Base-by-base conservation (phyloP, 2,329 filamentous ascomycete species). In the Grosmannia clavigera region DNA sequence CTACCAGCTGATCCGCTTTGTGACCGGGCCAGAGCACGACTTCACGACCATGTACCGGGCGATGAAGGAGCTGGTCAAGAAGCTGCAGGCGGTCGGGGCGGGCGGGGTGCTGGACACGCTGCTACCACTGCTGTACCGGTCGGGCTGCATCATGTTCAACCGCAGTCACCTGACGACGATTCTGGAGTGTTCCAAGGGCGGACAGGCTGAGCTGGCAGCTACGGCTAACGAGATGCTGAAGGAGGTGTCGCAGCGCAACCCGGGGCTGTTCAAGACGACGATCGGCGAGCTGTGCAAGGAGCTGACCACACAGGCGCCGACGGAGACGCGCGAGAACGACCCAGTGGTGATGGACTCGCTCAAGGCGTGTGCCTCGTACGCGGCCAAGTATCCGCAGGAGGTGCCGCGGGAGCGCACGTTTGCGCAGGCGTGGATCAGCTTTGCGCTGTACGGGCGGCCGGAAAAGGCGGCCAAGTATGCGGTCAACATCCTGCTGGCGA, bases 311-410 rank as follows among this genome's bases (percentile, higher is more conserved):
- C 86, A 92, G 67, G 87, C 89, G 1, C 94, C 94, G 0, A 85
- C 83, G 4, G 78, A 82, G 25, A 83, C 78, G 22, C 82, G 81
- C 58, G 69, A 79, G 1, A 92, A 92, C 63, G 87, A 92, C 58
- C 72, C 83, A 1, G 80, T 82, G 3, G 86, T 89, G n/a, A 89
- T 94, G 14, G 90, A 96, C 67, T 92, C 92, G 2, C 78, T 99
- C 61, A 96, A 95, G 70, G 92, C 95, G 3, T 96, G 94, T 70
- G 88, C 92, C 11, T 90, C 88, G 2, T 99, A 96, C 70, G 89
- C 92, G 1, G 87, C 86, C 68, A 91, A 87, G 66, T 92, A 95
- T 66, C 86, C 92, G 0, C 80, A 85, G 12, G 92, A 97, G 62
- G 82, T 99, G 58, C 88, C 89, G 1, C 82, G 84, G 61, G 88